These are phyloP conservation scores for Paracoccidioides lutzii DNA, from an alignment of 2,329 filamentous ascomycete genomes.

Conservation along the genomic window DNA sequence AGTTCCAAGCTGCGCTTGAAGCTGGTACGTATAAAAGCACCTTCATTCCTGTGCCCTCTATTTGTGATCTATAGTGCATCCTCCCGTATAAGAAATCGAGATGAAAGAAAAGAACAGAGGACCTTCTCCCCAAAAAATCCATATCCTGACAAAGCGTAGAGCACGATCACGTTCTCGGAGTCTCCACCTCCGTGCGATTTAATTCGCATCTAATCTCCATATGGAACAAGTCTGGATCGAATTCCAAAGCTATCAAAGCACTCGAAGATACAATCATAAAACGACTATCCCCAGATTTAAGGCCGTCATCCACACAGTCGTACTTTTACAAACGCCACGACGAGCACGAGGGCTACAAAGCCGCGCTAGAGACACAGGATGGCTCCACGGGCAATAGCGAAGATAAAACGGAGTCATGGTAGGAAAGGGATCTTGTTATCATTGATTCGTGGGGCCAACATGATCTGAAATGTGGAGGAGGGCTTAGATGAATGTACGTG, in stretches of 20 bases:
- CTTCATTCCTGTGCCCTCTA: not conserved
- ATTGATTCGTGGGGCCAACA: not conserved
- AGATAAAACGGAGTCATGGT: not conserved
- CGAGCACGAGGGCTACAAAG: constrained; percentile 72
- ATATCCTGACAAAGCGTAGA: constrained; percentile 34
- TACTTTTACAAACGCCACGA: constrained; percentile 75
- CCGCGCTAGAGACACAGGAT: constrained; percentile 14
- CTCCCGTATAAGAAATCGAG: not conserved
- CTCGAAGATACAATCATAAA: constrained; percentile 61
- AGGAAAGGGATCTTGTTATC: not conserved
- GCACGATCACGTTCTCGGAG: constrained; percentile 74
- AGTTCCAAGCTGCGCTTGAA: constrained; percentile 56
- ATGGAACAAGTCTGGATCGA: constrained; percentile 82
- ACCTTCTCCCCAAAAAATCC: not conserved
- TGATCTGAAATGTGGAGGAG: not conserved
- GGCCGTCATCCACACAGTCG: constrained; percentile 47
- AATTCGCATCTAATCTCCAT: constrained; percentile 79
- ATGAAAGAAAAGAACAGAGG: not conserved
- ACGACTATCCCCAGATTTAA: constrained; percentile 58
- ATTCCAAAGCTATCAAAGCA: constrained; percentile 63
- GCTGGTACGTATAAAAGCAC: constrained; percentile 51
- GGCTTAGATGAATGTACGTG: not conserved
- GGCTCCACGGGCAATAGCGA: not conserved
- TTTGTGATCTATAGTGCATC: not conserved
- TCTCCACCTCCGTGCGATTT: constrained; percentile 77